These are phyloP conservation scores for Aspergillus cejpii DNA, from an alignment of 2,329 filamentous ascomycete genomes.

Conservation along the genomic window DNA sequence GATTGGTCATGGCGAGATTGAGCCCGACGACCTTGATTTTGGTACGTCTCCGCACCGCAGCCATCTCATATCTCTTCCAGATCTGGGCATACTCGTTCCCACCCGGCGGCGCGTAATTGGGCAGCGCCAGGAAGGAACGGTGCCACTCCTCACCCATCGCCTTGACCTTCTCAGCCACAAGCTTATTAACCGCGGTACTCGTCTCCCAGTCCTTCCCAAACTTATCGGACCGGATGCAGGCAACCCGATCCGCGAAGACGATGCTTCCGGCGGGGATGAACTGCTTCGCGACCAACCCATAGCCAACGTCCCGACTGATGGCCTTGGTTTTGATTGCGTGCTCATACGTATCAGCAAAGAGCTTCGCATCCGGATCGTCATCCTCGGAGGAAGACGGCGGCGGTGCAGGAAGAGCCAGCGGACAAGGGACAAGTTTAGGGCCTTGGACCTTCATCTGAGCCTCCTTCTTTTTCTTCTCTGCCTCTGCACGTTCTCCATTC, in stretches of 20 bases:
- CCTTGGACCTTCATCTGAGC: not conserved
- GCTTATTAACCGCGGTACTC: not conserved
- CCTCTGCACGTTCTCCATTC: too few species aligned
- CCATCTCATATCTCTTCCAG: conserved; percentile 9
- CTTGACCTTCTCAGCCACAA: conserved; percentile 7
- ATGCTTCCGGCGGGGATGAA: conserved; percentile 7
- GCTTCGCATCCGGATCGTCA: not conserved
- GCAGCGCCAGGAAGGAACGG: conserved; percentile 2
- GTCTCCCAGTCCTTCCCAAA: not conserved
- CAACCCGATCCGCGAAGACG: conserved; percentile 9
- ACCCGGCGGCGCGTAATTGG: not conserved
- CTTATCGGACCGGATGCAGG: conserved; percentile 1
- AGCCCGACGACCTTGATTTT: conserved; percentile 7
- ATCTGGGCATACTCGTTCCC: not conserved
- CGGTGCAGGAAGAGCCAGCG: not conserved
- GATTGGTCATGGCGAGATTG: conserved; percentile 18
- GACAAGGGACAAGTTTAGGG: not conserved
- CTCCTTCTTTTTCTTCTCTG: not conserved
- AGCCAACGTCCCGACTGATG: conserved; percentile 6
- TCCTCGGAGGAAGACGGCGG: not conserved
- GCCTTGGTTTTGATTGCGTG: not conserved
- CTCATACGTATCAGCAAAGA: not conserved
- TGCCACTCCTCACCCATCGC: conserved; percentile 12
- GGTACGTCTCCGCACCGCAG: not conserved
- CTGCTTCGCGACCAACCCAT: conserved; percentile 10